Evolutionary conservation across 2,329 filamentous ascomycete genomes (phyloP), one percentile per base, ranked within the genome.

Genomic region (Venturia aucupariae): DNA sequence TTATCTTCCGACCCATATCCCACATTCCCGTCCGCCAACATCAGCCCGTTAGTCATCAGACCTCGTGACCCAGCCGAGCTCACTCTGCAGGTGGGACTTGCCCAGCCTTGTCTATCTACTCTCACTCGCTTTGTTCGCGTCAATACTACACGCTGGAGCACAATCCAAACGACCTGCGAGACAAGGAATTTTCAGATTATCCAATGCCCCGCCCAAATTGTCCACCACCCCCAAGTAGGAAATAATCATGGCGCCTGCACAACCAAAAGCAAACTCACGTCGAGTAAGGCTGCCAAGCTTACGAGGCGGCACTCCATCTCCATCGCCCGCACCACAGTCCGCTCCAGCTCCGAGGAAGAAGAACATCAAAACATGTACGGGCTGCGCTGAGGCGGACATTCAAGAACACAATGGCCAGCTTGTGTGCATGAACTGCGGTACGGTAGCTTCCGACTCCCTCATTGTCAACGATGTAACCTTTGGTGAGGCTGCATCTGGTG

Each of bases 391-490:
- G 13, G 22, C 51, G 32, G 42, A 65, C 19, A 32, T 65, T 24
- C 32, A 46, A 13, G 64, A 65, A 22, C 38, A 57, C 35, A 48
- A 60, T 41, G 59, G 59, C 46, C 60, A 63, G 42, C 38, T 65
- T 30, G 81, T 90, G 69, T 97, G 94, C 77, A 85, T 86, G 67
- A 88, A 85, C 59, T 97, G 94, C 75, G 93, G 92, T 82, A 87
- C 86, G 66, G 86, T 96, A 68, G 85, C 93, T 64, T 88, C 90
- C 69, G 89, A 95, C 72, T 87, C 86, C 73, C 92, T 95, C 72
- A 96, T 97, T 67, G 92, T 97, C 65, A 85, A 91, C 60, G 94
- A 99, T 75, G 85, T 97, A 67, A 88, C 88, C 27, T 99, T 97
- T 72, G 92, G 92, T 68, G 93, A 99, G 78, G 89, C 86, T 35